phyloP scores from a whole-genome alignment of 139 green algal genomes.

The Auxenochlorella pyrenoidosa region DNA sequence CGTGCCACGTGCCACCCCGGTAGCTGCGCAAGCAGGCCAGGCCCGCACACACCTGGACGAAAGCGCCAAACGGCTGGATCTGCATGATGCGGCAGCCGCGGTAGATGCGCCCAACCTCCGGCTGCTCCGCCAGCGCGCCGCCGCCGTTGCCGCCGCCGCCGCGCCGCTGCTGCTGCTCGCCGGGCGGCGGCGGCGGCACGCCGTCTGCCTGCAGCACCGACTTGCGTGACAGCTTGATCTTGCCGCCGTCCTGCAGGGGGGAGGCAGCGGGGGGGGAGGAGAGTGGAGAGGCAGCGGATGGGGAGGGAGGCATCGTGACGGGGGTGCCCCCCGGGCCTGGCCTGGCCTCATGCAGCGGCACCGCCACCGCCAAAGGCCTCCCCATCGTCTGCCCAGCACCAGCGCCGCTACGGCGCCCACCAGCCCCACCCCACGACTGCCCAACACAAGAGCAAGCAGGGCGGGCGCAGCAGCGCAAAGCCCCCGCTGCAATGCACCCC shows the following conservation, averaged over 20 bases:
- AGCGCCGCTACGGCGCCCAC: too few species aligned
- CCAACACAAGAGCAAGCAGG: too few species aligned
- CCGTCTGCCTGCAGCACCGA: constrained; percentile 46
- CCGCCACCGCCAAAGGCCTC: too few species aligned
- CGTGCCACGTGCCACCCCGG: neutral
- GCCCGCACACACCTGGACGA: constrained; percentile 61
- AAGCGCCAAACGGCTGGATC: constrained; percentile 68
- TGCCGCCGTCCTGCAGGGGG: constrained; percentile 30
- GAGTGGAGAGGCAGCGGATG: neutral
- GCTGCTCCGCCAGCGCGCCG: neutral
- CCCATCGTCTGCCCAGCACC: too few species aligned
- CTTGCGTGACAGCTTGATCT: constrained; percentile 60
- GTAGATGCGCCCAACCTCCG: constrained; percentile 46
- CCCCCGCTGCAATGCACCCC: too few species aligned
- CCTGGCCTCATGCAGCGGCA: too few species aligned
- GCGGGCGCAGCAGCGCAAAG: too few species aligned
- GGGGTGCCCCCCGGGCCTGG: too few species aligned
- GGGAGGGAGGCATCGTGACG: too few species aligned
- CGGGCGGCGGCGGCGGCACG: neutral
- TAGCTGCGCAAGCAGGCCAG: neutral
- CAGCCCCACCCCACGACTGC: too few species aligned
- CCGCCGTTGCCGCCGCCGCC: neutral
- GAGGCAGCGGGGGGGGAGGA: neutral
- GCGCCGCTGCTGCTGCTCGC: neutral
- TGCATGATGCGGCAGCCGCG: constrained; percentile 35